Conservation (phyloP, 805 yeast genomes). For the Cephaloascus albidus region DNA sequence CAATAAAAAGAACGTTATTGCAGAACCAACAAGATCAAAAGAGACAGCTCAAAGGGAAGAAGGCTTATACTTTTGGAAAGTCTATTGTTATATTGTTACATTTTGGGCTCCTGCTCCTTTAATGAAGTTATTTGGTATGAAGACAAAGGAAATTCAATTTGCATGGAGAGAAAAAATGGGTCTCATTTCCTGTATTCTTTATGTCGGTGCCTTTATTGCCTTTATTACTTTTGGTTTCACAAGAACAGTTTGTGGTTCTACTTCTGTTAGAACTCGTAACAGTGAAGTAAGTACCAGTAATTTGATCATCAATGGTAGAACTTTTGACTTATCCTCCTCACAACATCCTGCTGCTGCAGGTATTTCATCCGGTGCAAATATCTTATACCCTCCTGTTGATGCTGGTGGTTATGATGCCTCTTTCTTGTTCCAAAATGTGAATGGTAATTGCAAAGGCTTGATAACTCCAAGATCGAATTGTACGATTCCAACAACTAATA, state of each 20-base stretch:
- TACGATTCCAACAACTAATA: constrained; percentile 57
- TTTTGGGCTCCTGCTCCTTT: constrained; percentile 88
- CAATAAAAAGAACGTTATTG: constrained; percentile 16
- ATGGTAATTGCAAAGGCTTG: constrained; percentile 78
- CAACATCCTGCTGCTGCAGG: constrained; percentile 80
- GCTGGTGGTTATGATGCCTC: constrained; percentile 88
- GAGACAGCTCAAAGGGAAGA: constrained; percentile 11
- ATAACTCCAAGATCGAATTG: constrained; percentile 62
- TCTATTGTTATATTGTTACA: constrained; percentile 72
- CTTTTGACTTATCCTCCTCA: constrained; percentile 63
- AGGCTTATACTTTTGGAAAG: constrained; percentile 44
- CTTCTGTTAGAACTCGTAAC: constrained; percentile 39
- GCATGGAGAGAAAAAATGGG: constrained; percentile 98
- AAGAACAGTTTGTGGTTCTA: constrained; percentile 58
- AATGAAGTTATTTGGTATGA: constrained; percentile 65
- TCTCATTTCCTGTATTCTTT: constrained; percentile 62
- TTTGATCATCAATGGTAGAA: constrained; percentile 74
- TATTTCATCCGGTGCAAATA: constrained; percentile 55
- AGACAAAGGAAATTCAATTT: constrained; percentile 70
- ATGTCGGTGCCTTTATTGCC: constrained; percentile 72
- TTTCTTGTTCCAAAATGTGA: constrained; percentile 82
- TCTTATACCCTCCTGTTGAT: constrained; percentile 74
- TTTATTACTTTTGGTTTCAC: constrained; percentile 88
- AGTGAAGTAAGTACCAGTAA: constrained; percentile 51
- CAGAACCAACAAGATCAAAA: constrained; percentile 8